Conservation (phyloP, 1,139 yeast species). For the Kazachstania sp. region DNA sequence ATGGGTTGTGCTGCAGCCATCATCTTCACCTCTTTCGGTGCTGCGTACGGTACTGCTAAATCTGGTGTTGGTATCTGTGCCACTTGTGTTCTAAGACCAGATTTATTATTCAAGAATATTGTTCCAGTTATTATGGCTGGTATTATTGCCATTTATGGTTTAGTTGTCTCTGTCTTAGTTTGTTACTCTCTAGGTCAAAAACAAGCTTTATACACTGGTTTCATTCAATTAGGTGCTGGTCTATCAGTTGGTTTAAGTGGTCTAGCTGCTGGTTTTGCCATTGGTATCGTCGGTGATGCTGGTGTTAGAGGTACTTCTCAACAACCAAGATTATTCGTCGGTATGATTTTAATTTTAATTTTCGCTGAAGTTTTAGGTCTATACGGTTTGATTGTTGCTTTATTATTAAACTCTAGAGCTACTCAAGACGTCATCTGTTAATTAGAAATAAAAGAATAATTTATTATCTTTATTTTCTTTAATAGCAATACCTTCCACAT, state of each 20-base stretch:
- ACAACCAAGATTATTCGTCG: constrained; percentile 95
- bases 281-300: constrained; percentile 98
- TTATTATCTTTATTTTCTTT: neutral
- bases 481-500: neutral
- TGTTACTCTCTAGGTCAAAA: constrained; percentile 82
- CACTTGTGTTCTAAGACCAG: constrained; percentile 95
- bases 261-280: constrained; percentile 96
- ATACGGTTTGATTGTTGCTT: constrained; percentile 95
- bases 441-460: constrained; percentile 9
- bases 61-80: constrained; percentile 99
- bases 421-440: constrained; percentile 82
- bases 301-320: constrained; percentile 97
- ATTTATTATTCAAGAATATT: constrained; percentile 76
- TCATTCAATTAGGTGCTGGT: constrained; percentile 98
- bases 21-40: constrained; percentile 97
- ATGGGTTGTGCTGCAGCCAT: constrained; percentile 99
- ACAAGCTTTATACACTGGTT: constrained; percentile 93
- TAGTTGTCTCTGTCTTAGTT: constrained; percentile 92
- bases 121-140: constrained; percentile 99
- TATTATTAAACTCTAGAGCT: constrained; percentile 94
- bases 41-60: constrained; percentile 99
- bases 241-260: constrained; percentile 95
- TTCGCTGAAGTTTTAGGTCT: constrained; percentile 98
- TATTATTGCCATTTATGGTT: constrained; percentile 97
- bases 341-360: constrained; percentile 93